These are phyloP conservation scores for Pouteria glomerata DNA, from an alignment of 148 eudicot genomes.

Conservation along the genomic window DNA sequence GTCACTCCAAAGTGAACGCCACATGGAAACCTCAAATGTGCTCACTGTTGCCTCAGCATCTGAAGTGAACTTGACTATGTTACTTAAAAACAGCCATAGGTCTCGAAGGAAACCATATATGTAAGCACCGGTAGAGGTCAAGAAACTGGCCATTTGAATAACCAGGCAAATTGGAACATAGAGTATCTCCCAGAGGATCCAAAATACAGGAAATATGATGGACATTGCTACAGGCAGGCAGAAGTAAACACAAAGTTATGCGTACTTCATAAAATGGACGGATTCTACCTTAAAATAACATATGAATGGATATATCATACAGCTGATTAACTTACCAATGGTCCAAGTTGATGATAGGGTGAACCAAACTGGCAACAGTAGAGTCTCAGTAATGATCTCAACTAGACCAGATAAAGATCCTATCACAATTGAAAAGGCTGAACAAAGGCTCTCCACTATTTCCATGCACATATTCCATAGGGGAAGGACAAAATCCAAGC, in stretches of 20 bases:
- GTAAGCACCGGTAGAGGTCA: constrained; percentile 30
- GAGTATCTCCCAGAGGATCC: constrained; percentile 63
- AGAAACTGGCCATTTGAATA: constrained; percentile 39
- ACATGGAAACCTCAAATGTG: constrained; percentile 64
- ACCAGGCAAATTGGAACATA: constrained; percentile 76
- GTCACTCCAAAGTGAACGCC: constrained; percentile 93
- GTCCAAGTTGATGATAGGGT: constrained; percentile 51
- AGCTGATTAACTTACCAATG: constrained; percentile 48
- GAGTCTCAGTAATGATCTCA: constrained; percentile 41
- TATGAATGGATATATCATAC: not conserved
- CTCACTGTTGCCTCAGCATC: constrained; percentile 64
- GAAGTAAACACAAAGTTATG: constrained; percentile 6
- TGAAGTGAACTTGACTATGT: constrained; percentile 54
- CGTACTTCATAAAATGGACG: constrained; percentile 4
- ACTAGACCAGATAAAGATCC: constrained; percentile 51
- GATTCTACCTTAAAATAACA: not conserved
- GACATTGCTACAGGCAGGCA: constrained; percentile 61
- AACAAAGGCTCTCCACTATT: constrained; percentile 35
- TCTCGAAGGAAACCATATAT: constrained; percentile 46
- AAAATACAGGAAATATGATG: too few relatives aligned
- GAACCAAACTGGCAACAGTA: constrained; percentile 72
- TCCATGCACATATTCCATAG: constrained; percentile 48
- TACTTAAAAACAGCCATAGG: constrained; percentile 41
- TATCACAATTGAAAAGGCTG: constrained; percentile 41
- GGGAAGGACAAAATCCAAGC: constrained; percentile 49